Percentiles rank a stretch among this genome's conserved stretches.
Conservation (phyloP, 2,329 filamentous ascomycete species). For the Colletotrichum sp. region DNA sequence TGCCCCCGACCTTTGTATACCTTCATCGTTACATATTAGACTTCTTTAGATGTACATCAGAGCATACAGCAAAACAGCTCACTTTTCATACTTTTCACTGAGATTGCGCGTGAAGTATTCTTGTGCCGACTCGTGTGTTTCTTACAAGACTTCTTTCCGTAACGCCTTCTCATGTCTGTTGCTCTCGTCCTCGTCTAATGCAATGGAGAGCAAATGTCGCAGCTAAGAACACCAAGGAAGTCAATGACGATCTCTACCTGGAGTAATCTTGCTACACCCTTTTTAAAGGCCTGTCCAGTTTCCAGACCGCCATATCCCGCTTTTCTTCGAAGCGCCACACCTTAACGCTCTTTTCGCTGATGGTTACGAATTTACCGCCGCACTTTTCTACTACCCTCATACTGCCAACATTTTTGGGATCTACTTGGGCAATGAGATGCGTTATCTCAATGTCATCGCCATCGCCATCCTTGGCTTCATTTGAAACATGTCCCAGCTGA, state of each 20-base stretch:
- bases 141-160: rapidly evolving
- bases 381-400: not conserved
- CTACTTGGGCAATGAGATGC: not conserved
- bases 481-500: not conserved
- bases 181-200: rapidly evolving
- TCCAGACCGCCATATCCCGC: constrained; percentile 6
- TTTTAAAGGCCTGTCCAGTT: not conserved
- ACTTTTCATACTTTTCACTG: not conserved
- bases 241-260: rapidly evolving
- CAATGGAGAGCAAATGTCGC: rapidly evolving
- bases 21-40: not conserved
- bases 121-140: not conserved
- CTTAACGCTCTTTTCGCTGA: not conserved
- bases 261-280: not conserved
- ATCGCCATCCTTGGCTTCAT: not conserved
- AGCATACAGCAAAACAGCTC: not conserved
- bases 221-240: not conserved
- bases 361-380: not conserved
- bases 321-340: constrained; percentile 2
- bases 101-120: not conserved
- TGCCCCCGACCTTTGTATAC: not conserved
- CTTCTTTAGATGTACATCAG: not conserved
- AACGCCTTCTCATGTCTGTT: rapidly evolving
- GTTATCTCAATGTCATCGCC: not conserved
- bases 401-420: not conserved